Evolutionary conservation across 768 basidiomycete genomes (phyloP), one percentile per base, ranked within the genome.

Genomic region (Pleurotus eryngii): DNA sequence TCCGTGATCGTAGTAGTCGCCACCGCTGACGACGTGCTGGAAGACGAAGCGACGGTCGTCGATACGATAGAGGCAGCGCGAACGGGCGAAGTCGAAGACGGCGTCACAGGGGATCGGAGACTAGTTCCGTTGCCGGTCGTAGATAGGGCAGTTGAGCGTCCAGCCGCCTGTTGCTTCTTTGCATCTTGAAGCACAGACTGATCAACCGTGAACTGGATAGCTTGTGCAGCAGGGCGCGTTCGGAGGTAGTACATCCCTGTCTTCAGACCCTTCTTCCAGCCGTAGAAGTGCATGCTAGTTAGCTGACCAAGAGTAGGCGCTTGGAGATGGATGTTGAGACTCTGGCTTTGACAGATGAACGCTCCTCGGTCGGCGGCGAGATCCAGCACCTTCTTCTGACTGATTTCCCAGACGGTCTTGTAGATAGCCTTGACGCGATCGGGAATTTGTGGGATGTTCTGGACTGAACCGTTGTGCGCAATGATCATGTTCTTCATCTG

Each of bases 361-460:
- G 97, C 94, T 39, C 95, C 96, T 59, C 97, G 94, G 70, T 99
- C 97, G n/a, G 97, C 97, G 53, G 97, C 90, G 64, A 99, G 81
- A 76, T 99, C 97, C 58, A 99, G 87, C 61, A 99, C 86, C 70
- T 92, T 95, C 90, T 98, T 98, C 78, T 98, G 96, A 46, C 85
- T 88, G 72, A 99, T 95, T 77, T 99, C 96, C 96, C 96, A 99
- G 49, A 98, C 96, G n/a, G 96, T 99, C 80, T 98, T 98, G 85
- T 99, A 99, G 76, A 99, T 95, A 0, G 92, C 90, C 75, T 97
- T 98, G 74, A 95, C 81, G 62, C 97, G 85, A 57, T 86, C 87
- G 1, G 96, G 95, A 63, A 98, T 93, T 47, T 68, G 82, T 24
- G 92, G 87, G 63, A 98, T 93, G 69, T 85, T 91, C 70, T 96